Conservation (phyloP, 805 yeast species). For the Yamadazyma sp. region DNA sequence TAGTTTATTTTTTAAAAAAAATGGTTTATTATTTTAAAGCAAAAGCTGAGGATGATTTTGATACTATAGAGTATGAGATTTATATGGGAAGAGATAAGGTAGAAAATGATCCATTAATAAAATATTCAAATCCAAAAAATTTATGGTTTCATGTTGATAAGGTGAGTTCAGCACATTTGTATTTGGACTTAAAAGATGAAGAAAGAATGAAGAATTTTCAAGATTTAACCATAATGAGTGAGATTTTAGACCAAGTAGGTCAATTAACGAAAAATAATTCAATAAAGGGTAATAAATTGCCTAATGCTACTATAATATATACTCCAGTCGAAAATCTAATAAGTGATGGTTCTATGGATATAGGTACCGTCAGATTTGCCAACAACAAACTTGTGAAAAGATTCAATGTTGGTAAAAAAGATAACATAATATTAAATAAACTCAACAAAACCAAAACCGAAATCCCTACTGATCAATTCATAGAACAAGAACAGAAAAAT, state of each 20-base stretch:
- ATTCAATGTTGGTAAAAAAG: conserved; percentile 51
- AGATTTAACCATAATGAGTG: conserved; percentile 34
- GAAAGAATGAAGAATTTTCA: conserved; percentile 34
- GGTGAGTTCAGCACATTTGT: conserved; percentile 74
- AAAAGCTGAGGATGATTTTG: conserved; percentile 17
- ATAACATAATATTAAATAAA: conserved; percentile 58
- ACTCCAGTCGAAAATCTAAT: conserved; percentile 73
- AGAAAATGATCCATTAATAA: conserved; percentile 56
- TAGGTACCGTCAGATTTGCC: conserved; percentile 75
- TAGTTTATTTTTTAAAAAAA: too few species aligned
- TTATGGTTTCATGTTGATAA: conserved; percentile 83
- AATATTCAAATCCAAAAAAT: conserved; percentile 62
- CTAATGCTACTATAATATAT: conserved; percentile 62
- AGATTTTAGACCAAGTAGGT: conserved; percentile 48
- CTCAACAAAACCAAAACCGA: conserved; percentile 65
- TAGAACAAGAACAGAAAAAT: conserved; percentile 25
- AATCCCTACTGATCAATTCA: conserved; percentile 44
- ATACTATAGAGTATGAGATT: conserved; percentile 29
- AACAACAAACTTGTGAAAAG: conserved; percentile 53
- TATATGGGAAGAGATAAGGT: conserved; percentile 75
- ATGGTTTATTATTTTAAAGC: conserved; percentile 34
- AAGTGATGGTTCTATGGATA: conserved; percentile 69
- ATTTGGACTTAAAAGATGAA: conserved; percentile 46
- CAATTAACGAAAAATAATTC: conserved; percentile 78
- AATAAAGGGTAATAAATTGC: conserved; percentile 68